These are phyloP conservation scores for Cicer bijugum DNA, from an alignment of 306 rosid species.

Conservation along the genomic window DNA sequence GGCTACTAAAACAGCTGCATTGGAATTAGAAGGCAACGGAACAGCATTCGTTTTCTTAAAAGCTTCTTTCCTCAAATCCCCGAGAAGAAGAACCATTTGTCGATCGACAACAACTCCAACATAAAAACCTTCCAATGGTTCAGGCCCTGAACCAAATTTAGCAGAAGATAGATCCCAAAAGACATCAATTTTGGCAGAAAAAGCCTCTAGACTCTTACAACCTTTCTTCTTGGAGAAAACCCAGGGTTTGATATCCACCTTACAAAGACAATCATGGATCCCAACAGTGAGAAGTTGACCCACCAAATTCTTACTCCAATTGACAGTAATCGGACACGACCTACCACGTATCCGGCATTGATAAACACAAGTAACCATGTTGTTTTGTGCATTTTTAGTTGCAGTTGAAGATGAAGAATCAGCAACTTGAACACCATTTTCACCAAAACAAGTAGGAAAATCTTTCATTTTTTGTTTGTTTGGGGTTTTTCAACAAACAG, in stretches of 20 bases:
- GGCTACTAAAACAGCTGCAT: constrained; percentile 61
- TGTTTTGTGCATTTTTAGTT: constrained; percentile 75
- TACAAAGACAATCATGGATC: constrained; percentile 87
- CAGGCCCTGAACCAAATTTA: constrained; percentile 86
- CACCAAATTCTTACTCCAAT: constrained; percentile 91
- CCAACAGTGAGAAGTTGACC: constrained; percentile 87
- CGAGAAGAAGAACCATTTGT: constrained; percentile 87
- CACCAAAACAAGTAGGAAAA: constrained; percentile 98
- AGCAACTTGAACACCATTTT: constrained; percentile 89
- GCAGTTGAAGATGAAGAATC: constrained; percentile 85
- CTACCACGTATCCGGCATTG: constrained; percentile 79
- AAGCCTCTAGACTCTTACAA: constrained; percentile 81
- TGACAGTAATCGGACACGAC: constrained; percentile 73
- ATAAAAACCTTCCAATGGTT: constrained; percentile 80
- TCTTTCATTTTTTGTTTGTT: constrained; percentile 68
- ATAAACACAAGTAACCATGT: constrained; percentile 76
- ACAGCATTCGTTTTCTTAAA: constrained; percentile 75
- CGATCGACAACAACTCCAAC: constrained; percentile 75
- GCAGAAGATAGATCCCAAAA: constrained; percentile 94
- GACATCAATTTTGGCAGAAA: constrained; percentile 72
- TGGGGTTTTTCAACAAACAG: constrained; percentile 47
- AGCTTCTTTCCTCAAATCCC: constrained; percentile 94
- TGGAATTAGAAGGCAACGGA: constrained; percentile 55
- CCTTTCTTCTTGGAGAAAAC: constrained; percentile 90
- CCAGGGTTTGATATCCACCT: constrained; percentile 96